These are phyloP conservation scores for Reticulascus tulasneorum DNA, from an alignment of 2,329 filamentous ascomycete genomes.

Conservation along the genomic window DNA sequence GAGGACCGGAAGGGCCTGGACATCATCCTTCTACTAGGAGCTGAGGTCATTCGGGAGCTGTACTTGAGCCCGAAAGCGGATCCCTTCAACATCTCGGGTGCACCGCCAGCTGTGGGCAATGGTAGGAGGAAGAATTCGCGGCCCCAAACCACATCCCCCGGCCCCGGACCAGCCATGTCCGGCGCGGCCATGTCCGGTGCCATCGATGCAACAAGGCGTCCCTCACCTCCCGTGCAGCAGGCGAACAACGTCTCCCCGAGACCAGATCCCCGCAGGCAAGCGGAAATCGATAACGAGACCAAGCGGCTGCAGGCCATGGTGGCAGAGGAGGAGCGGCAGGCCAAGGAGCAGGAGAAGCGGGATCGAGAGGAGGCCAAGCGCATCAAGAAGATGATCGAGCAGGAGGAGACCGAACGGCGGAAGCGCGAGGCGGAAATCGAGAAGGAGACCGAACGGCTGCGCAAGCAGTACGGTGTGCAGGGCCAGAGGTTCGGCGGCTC, in stretches of 20 bases:
- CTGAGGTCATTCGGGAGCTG: conserved; percentile 62
- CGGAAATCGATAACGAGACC: conserved; percentile 69
- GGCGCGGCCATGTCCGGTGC: conserved; percentile 37
- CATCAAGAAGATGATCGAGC: conserved; percentile 62
- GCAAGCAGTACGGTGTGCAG: conserved; percentile 61
- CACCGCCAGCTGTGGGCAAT: conserved; percentile 15
- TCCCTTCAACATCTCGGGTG: conserved; percentile 69
- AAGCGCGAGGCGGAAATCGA: conserved; percentile 59
- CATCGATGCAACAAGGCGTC: conserved; percentile 24
- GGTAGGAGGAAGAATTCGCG: conserved; percentile 41
- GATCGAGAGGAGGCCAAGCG: conserved; percentile 42
- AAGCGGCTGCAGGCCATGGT: conserved; percentile 61
- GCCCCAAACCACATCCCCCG: conserved; percentile 29
- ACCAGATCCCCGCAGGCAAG: conserved; percentile 26
- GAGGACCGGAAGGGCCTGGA: conserved; percentile 94
- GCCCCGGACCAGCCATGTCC: conserved; percentile 15
- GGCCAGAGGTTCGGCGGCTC: conserved; percentile 33
- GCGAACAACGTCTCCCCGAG: conserved; percentile 21
- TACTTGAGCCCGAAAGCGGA: conserved; percentile 64
- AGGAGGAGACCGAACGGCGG: conserved; percentile 59
- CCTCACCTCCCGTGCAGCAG: conserved; percentile 14
- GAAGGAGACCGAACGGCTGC: conserved; percentile 77
- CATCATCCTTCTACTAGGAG: conserved; percentile 65
- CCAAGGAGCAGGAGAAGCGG: conserved; percentile 53
- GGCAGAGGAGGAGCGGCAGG: conserved; percentile 44